Evolutionary conservation across 495 filamentous ascomycete species (phyloP).

Genomic region (Copromyces sp.): DNA sequence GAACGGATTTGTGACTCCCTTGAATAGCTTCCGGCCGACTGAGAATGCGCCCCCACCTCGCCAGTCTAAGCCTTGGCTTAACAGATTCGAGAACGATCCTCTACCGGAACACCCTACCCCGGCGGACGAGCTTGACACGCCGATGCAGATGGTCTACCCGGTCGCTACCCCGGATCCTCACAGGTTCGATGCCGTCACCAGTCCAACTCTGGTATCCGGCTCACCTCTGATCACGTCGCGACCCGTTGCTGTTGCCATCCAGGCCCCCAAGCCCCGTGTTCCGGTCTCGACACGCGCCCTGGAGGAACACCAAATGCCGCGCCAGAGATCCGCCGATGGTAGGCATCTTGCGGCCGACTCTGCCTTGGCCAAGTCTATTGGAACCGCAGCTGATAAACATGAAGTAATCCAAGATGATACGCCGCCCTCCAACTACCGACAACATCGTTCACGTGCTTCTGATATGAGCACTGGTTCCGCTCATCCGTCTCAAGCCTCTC

Average conservation of each 20-base stretch:
- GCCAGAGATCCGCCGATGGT: conserved; percentile 6
- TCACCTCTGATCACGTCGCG: conserved; percentile 15
- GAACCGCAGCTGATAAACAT: not conserved
- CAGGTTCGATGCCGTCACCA: conserved; percentile 45
- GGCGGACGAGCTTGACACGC: conserved; percentile 22
- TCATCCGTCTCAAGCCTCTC: not conserved
- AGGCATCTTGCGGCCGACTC: conserved; percentile 5
- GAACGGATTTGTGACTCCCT: conserved; percentile 37
- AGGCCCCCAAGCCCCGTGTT: conserved; percentile 34
- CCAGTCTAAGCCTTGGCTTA: not conserved
- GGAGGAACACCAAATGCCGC: conserved; percentile 20
- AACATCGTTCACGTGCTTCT: not conserved
- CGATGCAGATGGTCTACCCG: conserved; percentile 36
- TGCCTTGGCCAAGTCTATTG: not conserved
- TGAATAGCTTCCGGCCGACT: conserved; percentile 36
- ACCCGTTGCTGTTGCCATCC: conserved; percentile 32
- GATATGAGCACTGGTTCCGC: not conserved
- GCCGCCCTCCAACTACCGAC: not conserved
- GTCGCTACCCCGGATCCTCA: conserved; percentile 51
- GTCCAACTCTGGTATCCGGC: conserved; percentile 35
- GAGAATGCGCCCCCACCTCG: conserved; percentile 10
- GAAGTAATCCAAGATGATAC: conserved; percentile 6
- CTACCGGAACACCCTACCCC: conserved; percentile 18
- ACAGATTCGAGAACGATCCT: conserved; percentile 9
- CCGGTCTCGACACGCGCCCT: conserved; percentile 33